phyloP scores from a whole-genome alignment of 257 asterid species.

The Handroanthus guayacan region DNA sequence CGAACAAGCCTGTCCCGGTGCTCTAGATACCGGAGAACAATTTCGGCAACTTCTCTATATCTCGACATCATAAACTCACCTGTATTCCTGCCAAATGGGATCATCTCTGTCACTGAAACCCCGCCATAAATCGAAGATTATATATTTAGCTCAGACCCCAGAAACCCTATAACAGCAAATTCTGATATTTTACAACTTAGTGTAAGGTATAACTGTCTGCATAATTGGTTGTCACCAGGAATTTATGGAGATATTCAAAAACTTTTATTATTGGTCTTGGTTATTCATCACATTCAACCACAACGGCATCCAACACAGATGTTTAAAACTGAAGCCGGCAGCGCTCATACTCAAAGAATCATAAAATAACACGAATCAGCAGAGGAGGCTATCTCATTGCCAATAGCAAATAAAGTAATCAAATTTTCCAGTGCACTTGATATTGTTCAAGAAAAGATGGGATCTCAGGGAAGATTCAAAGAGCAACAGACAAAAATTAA shows the following conservation, averaged over 20 bases:
- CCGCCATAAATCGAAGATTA: background rate
- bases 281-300: slow-evolving; percentile 26
- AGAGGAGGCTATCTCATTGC: background rate
- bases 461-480: background rate
- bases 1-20: slow-evolving; percentile 98
- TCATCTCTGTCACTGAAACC: slow-evolving; percentile 28
- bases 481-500: slow-evolving; percentile 12
- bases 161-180: slow-evolving; percentile 11
- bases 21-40: slow-evolving; percentile 95
- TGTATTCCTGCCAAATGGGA: slow-evolving; percentile 76
- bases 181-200: slow-evolving; percentile 6
- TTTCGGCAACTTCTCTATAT: slow-evolving; percentile 98
- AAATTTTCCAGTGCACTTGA: slow-evolving; percentile 25
- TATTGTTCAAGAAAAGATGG: slow-evolving; percentile 11
- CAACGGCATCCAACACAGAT: slow-evolving; percentile 23
- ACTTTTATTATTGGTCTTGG: slow-evolving; percentile 2
- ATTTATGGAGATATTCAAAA: slow-evolving; percentile 13
- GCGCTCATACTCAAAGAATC: background rate
- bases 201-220: slow-evolving; percentile 29
- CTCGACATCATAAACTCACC: slow-evolving; percentile 99
- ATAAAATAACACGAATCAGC: background rate
- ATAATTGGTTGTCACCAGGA: slow-evolving; percentile 13
- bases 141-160: slow-evolving; percentile 20
- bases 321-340: slow-evolving; percentile 18
- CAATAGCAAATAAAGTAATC: slow-evolving; percentile 1